Evolutionary conservation across 2,329 filamentous ascomycete species (phyloP).

Genomic region (Trichoderma sp.): DNA sequence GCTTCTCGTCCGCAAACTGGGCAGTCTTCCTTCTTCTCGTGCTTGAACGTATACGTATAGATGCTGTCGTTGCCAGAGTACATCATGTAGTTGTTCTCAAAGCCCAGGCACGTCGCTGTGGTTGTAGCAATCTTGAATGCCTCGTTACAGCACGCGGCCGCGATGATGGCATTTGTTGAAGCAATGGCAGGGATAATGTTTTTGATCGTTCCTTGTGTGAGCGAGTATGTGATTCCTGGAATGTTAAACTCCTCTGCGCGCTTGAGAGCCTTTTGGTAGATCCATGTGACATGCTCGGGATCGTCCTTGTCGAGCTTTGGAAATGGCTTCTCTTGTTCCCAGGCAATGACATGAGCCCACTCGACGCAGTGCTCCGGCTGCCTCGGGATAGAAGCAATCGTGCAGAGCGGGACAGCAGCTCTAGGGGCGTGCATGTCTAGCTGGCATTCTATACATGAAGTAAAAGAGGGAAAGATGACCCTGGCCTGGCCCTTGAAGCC

Average conservation of each 20-base stretch:
- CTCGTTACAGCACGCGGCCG: slow-evolving; percentile 93
- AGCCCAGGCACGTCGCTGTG: slow-evolving; percentile 74
- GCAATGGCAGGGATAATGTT: slow-evolving; percentile 99
- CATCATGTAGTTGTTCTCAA: slow-evolving; percentile 95
- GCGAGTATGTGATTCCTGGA: slow-evolving; percentile 84
- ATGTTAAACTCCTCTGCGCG: slow-evolving; percentile 90
- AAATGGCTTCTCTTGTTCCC: slow-evolving; percentile 83
- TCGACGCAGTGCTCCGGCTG: slow-evolving; percentile 98
- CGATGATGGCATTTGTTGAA: slow-evolving; percentile 95
- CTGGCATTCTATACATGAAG: slow-evolving; percentile 96
- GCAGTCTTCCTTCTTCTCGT: slow-evolving; percentile 91
- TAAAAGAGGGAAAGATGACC: slow-evolving; percentile 87
- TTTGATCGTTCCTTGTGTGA: slow-evolving; percentile 97
- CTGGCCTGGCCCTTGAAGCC: slow-evolving; percentile 96
- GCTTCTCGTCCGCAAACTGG: slow-evolving; percentile 87
- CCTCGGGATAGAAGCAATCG: slow-evolving; percentile 90
- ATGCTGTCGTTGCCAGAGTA: slow-evolving; percentile 94
- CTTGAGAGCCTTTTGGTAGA: slow-evolving; percentile 78
- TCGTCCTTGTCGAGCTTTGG: slow-evolving; percentile 91
- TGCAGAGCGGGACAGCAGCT: slow-evolving; percentile 94
- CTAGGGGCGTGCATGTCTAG: slow-evolving; percentile 98
- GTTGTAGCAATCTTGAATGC: slow-evolving; percentile 89
- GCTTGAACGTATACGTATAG: slow-evolving; percentile 96
- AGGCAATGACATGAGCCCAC: slow-evolving; percentile 98
- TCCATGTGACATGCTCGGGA: slow-evolving; percentile 95